Conservation (phyloP, 208 protist species). For the Wallacemonas sp. region DNA sequence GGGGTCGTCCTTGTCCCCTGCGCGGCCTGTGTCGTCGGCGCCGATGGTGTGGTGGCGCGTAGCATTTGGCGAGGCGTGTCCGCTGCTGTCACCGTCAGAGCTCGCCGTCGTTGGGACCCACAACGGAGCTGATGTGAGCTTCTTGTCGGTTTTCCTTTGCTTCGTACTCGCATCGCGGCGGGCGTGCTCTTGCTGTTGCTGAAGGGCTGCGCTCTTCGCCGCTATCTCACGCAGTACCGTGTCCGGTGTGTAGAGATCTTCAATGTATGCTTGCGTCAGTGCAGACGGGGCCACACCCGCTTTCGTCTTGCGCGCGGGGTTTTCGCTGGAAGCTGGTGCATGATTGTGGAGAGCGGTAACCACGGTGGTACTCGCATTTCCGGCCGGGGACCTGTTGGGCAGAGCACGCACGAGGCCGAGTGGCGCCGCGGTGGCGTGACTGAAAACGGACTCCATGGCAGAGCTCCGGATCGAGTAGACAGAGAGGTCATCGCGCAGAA, state of each 20-base stretch:
- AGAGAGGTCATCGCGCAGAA: slow-evolving; percentile 7
- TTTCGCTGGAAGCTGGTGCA: no score
- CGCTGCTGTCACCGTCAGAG: no score
- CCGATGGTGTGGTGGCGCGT: no score
- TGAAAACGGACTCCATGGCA: neutral
- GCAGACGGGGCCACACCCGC: neutral
- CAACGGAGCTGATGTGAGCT: no score
- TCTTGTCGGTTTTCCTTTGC: no score
- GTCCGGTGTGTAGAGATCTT: slow-evolving; percentile 7
- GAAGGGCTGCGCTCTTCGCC: neutral
- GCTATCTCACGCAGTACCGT: slow-evolving; percentile 6
- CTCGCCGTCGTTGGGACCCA: neutral
- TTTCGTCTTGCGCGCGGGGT: no score
- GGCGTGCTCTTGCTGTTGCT: neutral
- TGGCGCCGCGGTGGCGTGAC: neutral
- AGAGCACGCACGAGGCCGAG: neutral
- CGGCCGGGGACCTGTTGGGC: no score
- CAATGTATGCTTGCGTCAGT: slow-evolving; percentile 8
- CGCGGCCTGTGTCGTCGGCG: no score
- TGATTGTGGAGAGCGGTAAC: no score
- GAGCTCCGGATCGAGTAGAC: slow-evolving; percentile 10
- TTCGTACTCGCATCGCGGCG: no score
- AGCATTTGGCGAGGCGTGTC: no score
- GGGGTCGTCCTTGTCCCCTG: neutral
- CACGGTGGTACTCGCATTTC: no score